Evolutionary conservation across 805 yeast genomes (phyloP).

Genomic region (Wickerhamomyces hampshirensis): DNA sequence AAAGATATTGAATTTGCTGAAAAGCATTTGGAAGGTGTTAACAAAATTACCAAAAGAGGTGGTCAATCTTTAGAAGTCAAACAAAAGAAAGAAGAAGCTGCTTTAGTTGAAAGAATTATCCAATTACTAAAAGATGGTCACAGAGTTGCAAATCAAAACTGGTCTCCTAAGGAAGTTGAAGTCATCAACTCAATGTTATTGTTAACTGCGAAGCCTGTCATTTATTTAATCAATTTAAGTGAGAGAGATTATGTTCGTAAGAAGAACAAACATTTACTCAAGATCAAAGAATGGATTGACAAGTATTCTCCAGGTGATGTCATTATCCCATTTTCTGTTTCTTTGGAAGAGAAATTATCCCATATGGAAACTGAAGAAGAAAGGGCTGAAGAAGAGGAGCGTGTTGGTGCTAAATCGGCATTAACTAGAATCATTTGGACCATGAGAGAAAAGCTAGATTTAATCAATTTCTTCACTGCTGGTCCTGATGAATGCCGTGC

Average conservation of each 20-base stretch:
- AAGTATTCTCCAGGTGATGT: conserved; percentile 82
- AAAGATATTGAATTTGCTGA: conserved; percentile 95
- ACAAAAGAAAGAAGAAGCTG: conserved; percentile 81
- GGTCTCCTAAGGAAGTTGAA: conserved; percentile 92
- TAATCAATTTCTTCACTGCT: conserved; percentile 92
- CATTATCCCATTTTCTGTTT: conserved; percentile 90
- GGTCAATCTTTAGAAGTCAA: conserved; percentile 88
- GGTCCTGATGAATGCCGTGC: conserved; percentile 97
- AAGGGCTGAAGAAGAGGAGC: conserved; percentile 71
- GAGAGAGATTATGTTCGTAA: conserved; percentile 85
- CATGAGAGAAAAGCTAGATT: conserved; percentile 82
- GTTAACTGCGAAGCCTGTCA: conserved; percentile 93
- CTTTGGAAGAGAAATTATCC: conserved; percentile 87
- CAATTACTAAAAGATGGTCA: conserved; percentile 76
- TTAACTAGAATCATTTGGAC: conserved; percentile 80
- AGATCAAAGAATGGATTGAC: conserved; percentile 89
- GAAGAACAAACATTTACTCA: conserved; percentile 79
- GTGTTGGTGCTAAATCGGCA: conserved; percentile 68
- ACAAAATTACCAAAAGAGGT: conserved; percentile 79
- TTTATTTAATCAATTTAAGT: conserved; percentile 84
- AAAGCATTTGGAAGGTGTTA: conserved; percentile 74
- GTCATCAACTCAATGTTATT: conserved; percentile 79
- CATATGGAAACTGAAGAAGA: conserved; percentile 82
- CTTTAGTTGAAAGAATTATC: conserved; percentile 68
- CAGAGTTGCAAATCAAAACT: conserved; percentile 80